A percentile compares a stretch with the other conserved stretches of the same genome.
These are phyloP conservation scores for Cubamyces lactineus DNA, from an alignment of 768 basidiomycete species.

Conservation along the genomic window DNA sequence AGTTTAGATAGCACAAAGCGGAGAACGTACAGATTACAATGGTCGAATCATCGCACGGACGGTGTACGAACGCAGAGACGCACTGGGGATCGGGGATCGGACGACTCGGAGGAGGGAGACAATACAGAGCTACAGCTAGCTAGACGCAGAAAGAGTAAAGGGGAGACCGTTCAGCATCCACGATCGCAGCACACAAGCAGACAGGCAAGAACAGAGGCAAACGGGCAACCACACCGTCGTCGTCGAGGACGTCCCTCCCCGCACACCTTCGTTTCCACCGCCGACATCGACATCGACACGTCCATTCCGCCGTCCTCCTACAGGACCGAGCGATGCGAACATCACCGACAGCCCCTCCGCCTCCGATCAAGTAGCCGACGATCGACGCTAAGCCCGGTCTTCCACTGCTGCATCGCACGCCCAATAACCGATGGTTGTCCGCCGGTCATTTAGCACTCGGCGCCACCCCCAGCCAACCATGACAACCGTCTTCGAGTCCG, in stretches of 20 bases:
- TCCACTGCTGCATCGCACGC: background rate
- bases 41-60: background rate
- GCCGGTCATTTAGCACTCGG: background rate
- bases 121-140: too few relatives aligned
- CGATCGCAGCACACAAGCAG: background rate
- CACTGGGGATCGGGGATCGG: too few relatives aligned
- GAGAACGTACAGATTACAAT: slow-evolving; percentile 14
- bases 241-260: background rate
- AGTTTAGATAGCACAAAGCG: slow-evolving; percentile 1
- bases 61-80: background rate
- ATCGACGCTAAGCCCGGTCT: slow-evolving; percentile 5
- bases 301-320: too few relatives aligned
- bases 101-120: too few relatives aligned
- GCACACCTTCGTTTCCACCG: background rate
- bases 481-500: background rate
- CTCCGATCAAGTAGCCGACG: slow-evolving; percentile 17
- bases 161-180: background rate
- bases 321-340: too few relatives aligned
- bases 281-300: too few relatives aligned
- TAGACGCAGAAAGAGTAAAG: too few relatives aligned
- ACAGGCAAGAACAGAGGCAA: background rate
- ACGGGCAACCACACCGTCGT: slow-evolving; percentile 10
- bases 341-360: background rate
- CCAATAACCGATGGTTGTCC: background rate
- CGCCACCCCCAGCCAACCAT: background rate